Evolutionary conservation across 2,329 filamentous ascomycete genomes (phyloP), one percentile per base, ranked within the genome.

Genomic region (Ophiognomonia clavigignenti-juglandacearum): DNA sequence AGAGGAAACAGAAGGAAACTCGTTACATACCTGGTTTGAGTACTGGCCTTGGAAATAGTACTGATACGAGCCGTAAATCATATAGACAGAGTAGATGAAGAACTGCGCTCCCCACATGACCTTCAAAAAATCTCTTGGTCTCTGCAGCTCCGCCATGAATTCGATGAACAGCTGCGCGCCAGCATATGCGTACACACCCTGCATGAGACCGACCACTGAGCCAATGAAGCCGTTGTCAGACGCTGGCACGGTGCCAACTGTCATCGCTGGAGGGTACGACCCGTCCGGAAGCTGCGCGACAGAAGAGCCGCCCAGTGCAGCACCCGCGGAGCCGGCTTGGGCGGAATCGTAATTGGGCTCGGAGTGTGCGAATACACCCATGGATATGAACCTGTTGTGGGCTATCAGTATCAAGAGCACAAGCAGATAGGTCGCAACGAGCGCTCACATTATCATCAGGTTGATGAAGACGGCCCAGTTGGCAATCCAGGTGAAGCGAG

Each of bases 151-250:
- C 18, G 76, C 69, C 62, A 81, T 67, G 51, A 81, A 73, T 45
- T 78, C 75, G 26, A 71, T 68, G 56, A 79, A 81, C 6, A 81
- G 61, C 56, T 75, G 72, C 0, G 74, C 74, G 3, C 78, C 77
- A 11, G 74, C 75, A 51, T 80, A 81, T 0, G 75, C 71, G 41
- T 73, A 77, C 4, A 80, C 76, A 3, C 68, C 72, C 36, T 75
- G 70, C 59, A 74, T 71, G 22, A 75, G 59, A 16, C 73, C 73
- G 31, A 72, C 72, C 43, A 77, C 57, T 4, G 67, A 66, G 23
- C 64, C 70, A 11, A 62, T 56, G 38, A 77, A 68, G 4, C 67
- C 65, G 1, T 65, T 65, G 7, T 67, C 62, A 4, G 71, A 66
- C 2, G 69, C 65, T 4, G 61, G 61, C 16, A 70, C 62, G 4